Percentiles rank a stretch among this genome's conserved stretches.
Evolutionary conservation across 768 basidiomycete species (phyloP).

Genomic region (Amyloporia xantha): DNA sequence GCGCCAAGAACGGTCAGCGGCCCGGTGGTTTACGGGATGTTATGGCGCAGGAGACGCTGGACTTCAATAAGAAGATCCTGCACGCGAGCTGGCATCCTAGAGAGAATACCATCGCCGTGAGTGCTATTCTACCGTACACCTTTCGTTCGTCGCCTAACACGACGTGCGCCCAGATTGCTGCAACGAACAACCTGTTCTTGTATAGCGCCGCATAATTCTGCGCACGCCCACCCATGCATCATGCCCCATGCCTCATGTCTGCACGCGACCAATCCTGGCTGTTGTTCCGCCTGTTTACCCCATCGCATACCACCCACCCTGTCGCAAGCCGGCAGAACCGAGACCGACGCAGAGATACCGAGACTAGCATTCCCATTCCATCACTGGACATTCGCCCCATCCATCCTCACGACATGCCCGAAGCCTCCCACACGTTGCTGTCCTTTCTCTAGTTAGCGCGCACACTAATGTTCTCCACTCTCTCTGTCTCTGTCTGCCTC

Average conservation of each 20-base stretch:
- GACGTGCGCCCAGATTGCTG: conserved; percentile 69
- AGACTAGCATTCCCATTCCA: conserved; percentile 7
- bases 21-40: conserved; percentile 72
- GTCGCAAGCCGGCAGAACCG: conserved; percentile 9
- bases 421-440: background rate
- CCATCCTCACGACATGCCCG: background rate
- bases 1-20: conserved; percentile 71
- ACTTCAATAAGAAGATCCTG: conserved; percentile 97
- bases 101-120: conserved; percentile 95
- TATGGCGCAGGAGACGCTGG: conserved; percentile 80
- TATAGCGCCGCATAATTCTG: conserved; percentile 53
- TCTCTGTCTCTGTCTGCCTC: too few species aligned
- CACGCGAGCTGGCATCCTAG: conserved; percentile 96
- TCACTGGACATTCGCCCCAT: background rate
- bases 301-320: conserved; percentile 8
- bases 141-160: background rate
- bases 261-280: background rate
- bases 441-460: background rate
- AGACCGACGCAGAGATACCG: conserved; percentile 16
- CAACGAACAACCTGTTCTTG: conserved; percentile 93
- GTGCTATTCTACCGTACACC: conserved; percentile 24
- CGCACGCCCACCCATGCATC: background rate
- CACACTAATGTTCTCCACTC: conserved; percentile 5
- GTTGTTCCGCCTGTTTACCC: conserved; percentile 2
- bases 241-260: conserved; percentile 2